Evolutionary conservation across 2,329 filamentous ascomycete species (phyloP), one percentile per base, ranked within the genome.

Genomic region (Aspergillus sp.): DNA sequence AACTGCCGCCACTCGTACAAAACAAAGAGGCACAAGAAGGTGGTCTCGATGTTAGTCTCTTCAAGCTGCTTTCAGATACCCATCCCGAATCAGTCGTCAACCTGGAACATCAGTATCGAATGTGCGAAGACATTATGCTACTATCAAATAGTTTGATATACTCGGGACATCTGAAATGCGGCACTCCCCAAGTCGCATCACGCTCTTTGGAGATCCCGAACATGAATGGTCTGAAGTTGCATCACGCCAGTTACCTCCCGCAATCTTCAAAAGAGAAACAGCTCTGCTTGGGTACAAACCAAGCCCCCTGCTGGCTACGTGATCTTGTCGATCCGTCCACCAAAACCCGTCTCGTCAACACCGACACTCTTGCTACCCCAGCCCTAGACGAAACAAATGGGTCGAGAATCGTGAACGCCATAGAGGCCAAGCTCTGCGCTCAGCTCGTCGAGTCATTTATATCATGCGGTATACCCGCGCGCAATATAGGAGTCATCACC

Each of bases 51-150:
- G 79, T 96, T 37, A 95, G 88, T 62, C 75, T 98, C 40, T 98
- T 98, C 77, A 95, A 95, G 63, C 77, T 93, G 4, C 78, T 98
- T 9, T 96, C 90, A 1, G 93, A 97, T 58, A 78, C 80, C 1
- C 90, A 97, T 50, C 90, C 93, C 0, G 74, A 82, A 37, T 90
- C 90, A 1, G 90, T 98, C 2, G 88, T 94, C 49, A 95, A 87
- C 50, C 78, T 98, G 2, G 90, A 93, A 57, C 90, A 96, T 59
- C 93, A 98, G 63, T 98, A 98, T 62, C 88, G 93, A 48, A 98
- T 98, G 93, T 95, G 89, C 58, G 87, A 93, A 54, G 93, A 98
- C 49, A 87, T 98, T 48, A 97, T 97, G 91, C 78, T 85, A 2
- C 77, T 98, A 10, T 94, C 89, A 50, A 98, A 96, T 65, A 86